Base-by-base conservation (phyloP, 768 basidiomycete genomes). In the Mycena vulgaris region DNA sequence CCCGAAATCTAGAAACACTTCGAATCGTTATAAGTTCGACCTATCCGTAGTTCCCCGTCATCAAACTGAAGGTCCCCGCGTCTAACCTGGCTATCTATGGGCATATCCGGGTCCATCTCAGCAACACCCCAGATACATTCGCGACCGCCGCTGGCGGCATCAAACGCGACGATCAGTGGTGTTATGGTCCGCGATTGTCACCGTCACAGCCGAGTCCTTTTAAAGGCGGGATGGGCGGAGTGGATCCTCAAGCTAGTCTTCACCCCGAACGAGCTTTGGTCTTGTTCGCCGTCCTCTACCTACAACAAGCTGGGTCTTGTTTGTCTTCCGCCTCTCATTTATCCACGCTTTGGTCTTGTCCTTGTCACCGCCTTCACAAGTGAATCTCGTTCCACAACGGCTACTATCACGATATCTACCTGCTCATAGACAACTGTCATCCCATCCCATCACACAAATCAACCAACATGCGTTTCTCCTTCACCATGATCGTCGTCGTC, bases 211-310 rank as follows among this genome's bases (percentile, higher is more conserved):
- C 45, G 33, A 30, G 13, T 19, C 40, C 25, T 35, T 71, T 69
- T 71, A 72, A 70, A 61, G 2, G 23, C 53, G n/a, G 30, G 48
- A 47, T 30, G 7, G 28, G 6, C 25, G 3, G 19, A 27, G 47
- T 21, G 62, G 47, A 31, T 71, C 74, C 47, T 45, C 68, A 82
- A 82, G 82, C 80, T 80, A 81, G 81, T 69, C 80, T 81, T 81
- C 80, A 80, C 66, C 62, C 76, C 72, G 69, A 65, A 78, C 79
- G 76, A 81, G 81, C 80, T 76, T 63, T 64, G 77, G 77, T 78
- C 80, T 83, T 79, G 79, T 82, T 77, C 76, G 64, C 74, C 72
- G 65, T 67, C 75, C 53, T 61, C 35, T 37, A 28, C 58, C 39
- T 48, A 49, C 66, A 55, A 47, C 59, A 61, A 68, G 66, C 68